Percentiles rank a stretch among this genome's conserved stretches.
These are phyloP conservation scores for Heliosperma pusillum DNA, from an alignment of 148 eudicot genomes.

Conservation along the genomic window DNA sequence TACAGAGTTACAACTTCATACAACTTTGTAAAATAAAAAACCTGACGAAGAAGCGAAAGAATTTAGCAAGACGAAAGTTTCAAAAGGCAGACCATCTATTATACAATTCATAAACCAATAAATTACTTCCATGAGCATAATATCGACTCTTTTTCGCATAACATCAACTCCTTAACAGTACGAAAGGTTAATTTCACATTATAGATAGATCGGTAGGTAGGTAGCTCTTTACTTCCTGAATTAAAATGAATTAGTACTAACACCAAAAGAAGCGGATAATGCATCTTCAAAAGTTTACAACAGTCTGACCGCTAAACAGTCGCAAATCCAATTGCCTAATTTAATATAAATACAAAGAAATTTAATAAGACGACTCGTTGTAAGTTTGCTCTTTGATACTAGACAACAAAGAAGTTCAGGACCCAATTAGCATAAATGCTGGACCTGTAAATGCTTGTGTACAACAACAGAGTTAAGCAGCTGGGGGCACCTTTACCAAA, in stretches of 20 bases:
- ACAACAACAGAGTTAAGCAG: constrained; percentile 8
- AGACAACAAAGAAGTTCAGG: background rate
- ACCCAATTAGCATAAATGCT: background rate
- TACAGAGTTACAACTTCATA: background rate
- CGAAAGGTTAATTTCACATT: background rate
- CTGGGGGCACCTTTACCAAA: constrained; percentile 13
- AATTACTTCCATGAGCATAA: background rate
- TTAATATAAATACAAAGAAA: no score
- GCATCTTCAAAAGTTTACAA: background rate
- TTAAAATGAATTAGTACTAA: background rate
- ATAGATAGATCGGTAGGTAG: background rate
- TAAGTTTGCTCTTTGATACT: background rate
- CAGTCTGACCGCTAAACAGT: background rate
- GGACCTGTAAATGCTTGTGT: background rate
- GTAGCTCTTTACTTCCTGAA: background rate
- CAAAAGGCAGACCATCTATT: background rate
- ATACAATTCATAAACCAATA: background rate
- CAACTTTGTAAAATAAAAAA: background rate
- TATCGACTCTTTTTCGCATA: background rate
- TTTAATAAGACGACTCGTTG: background rate
- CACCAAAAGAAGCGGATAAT: background rate
- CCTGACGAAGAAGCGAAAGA: background rate
- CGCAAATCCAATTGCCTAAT: background rate
- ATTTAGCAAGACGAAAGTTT: background rate
- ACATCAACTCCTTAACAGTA: constrained; percentile 4